A percentile compares a stretch with the other conserved stretches of the same genome.
These are phyloP conservation scores for Colletotrichum tamarilloi DNA, from an alignment of 2,329 filamentous ascomycete genomes.

Conservation along the genomic window DNA sequence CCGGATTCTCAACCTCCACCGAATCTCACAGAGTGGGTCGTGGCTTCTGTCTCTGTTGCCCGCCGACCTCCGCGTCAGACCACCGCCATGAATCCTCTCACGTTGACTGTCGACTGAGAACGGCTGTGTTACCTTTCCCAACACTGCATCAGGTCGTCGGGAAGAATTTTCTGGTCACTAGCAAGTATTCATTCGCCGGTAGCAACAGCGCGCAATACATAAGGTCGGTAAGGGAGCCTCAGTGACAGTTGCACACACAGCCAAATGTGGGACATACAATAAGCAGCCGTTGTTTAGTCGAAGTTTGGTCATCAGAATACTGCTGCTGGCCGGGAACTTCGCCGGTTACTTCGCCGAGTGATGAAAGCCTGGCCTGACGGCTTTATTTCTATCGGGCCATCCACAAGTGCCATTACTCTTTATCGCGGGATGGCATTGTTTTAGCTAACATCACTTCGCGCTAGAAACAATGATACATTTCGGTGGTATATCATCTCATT, in stretches of 20 bases:
- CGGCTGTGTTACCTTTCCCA: background rate
- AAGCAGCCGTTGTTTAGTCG: background rate
- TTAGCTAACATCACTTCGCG: too few species aligned
- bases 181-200: too few species aligned
- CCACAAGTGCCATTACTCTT: too few species aligned
- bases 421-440: too few species aligned
- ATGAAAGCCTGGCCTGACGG: too few species aligned
- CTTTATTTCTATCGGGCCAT: too few species aligned
- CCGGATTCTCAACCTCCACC: conserved; percentile 18
- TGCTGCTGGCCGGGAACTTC: background rate
- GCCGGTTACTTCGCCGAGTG: background rate
- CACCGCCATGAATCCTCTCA: background rate
- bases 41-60: too few species aligned
- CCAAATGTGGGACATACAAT: background rate
- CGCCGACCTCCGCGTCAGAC: background rate
- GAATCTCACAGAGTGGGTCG: background rate
- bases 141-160: background rate
- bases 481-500: too few species aligned
- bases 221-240: too few species aligned
- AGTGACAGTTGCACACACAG: background rate
- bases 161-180: too few species aligned
- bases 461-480: too few species aligned
- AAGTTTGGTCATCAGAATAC: background rate
- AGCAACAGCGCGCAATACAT: too few species aligned
- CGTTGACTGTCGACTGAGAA: background rate